A percentile compares a stretch with the other conserved stretches of the same genome.
Conservation (phyloP, 2,329 filamentous ascomycete species). For the Tolypocladium pustulatum region DNA sequence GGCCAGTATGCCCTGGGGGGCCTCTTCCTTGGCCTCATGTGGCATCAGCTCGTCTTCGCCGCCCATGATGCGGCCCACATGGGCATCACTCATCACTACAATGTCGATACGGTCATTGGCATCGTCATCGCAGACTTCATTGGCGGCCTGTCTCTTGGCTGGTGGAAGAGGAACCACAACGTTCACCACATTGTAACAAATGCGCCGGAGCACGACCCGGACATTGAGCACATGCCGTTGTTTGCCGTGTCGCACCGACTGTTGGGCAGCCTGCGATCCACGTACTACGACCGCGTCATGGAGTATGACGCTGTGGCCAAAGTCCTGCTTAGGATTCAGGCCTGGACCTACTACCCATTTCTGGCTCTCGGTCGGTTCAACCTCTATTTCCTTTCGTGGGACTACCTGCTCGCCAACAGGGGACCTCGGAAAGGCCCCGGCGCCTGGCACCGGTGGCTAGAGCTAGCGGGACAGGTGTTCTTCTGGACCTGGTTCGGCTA, state of each 20-base stretch:
- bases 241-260: constrained; percentile 80
- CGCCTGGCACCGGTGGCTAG: constrained; percentile 76
- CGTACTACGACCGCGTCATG: constrained; percentile 77
- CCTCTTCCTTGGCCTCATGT: constrained; percentile 68
- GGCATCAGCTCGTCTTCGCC: constrained; percentile 91
- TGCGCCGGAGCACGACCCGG: constrained; percentile 87
- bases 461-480: constrained; percentile 62
- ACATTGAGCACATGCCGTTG: constrained; percentile 85
- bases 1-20: constrained; percentile 62
- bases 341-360: constrained; percentile 75
- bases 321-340: constrained; percentile 60
- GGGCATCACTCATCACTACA: constrained; percentile 90
- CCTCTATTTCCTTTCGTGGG: constrained; percentile 72
- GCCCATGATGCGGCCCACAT: constrained; percentile 96
- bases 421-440: constrained; percentile 67
- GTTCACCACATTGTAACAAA: constrained; percentile 97
- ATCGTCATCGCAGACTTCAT: constrained; percentile 85
- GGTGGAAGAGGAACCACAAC: constrained; percentile 97
- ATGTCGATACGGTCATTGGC: constrained; percentile 71
- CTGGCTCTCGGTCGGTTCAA: constrained; percentile 79
- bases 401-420: constrained; percentile 59
- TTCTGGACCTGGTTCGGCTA: constrained; percentile 90
- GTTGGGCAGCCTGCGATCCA: constrained; percentile 60
- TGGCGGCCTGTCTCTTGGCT: constrained; percentile 81
- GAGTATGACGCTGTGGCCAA: constrained; percentile 65